Conservation (phyloP, 169 alveolate genomes). For the Plasmodium vinckei region DNA sequence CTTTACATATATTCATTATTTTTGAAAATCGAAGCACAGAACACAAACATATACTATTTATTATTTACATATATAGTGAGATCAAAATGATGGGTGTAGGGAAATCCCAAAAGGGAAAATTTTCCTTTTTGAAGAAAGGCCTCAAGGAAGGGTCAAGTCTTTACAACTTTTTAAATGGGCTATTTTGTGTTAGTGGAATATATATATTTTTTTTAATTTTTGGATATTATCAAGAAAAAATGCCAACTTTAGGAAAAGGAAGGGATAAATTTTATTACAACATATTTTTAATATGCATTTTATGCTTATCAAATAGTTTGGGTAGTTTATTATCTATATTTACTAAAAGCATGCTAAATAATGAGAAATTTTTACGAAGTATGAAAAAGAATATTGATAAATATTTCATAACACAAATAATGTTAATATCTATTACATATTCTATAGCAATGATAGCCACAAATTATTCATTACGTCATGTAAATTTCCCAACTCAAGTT, state of each 20-base stretch:
- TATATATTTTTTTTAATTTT: slow-evolving; percentile 80
- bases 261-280: slow-evolving; percentile 66
- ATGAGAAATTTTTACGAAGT: slow-evolving; percentile 16
- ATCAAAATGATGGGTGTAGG: slow-evolving; percentile 5
- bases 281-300: slow-evolving; percentile 66
- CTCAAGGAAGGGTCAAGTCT: slow-evolving; percentile 17
- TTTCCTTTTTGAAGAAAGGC: slow-evolving; percentile 22
- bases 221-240: slow-evolving; percentile 82
- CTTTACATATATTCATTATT: too few relatives aligned
- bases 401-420: slow-evolving; percentile 65
- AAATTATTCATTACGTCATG: slow-evolving; percentile 88
- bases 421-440: slow-evolving; percentile 86
- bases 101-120: slow-evolving; percentile 9
- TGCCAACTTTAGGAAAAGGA: slow-evolving; percentile 69
- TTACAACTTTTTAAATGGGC: slow-evolving; percentile 43
- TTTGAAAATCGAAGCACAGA: too few relatives aligned
- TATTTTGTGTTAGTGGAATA: slow-evolving; percentile 77
- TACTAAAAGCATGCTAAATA: slow-evolving; percentile 40
- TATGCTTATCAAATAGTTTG: slow-evolving; percentile 61
- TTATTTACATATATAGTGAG: too few relatives aligned
- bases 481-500: slow-evolving; percentile 93
- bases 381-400: slow-evolving; percentile 62
- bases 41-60: too few relatives aligned
- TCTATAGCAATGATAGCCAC: slow-evolving; percentile 88
- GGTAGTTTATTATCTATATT: slow-evolving; percentile 50